Evolutionary conservation across 768 basidiomycete species (phyloP), one percentile per base, ranked within the genome.

Genomic region (Lactarius indigo): DNA sequence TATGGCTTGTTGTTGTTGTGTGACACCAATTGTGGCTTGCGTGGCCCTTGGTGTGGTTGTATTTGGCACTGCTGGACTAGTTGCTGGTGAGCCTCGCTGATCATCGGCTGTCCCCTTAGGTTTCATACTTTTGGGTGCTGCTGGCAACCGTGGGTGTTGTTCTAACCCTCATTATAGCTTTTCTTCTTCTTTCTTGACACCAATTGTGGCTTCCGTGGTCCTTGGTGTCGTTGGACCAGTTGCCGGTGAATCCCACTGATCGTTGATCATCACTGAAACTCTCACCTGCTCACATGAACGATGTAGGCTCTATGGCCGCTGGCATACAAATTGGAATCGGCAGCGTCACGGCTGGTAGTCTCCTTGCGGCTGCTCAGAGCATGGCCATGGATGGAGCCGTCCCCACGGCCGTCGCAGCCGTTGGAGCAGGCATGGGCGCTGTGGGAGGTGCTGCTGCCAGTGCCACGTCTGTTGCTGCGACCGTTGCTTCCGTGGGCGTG

Each of bases 231-330:
- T n/a, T n/a, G n/a, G n/a, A n/a, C n/a, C n/a, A n/a, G n/a, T n/a
- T n/a, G n/a, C n/a, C n/a, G n/a, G n/a, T n/a, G n/a, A n/a, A n/a
- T n/a, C n/a, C n/a, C n/a, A n/a, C n/a, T n/a, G n/a, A n/a, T n/a
- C n/a, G n/a, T n/a, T n/a, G n/a, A n/a, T n/a, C n/a, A 6, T 15
- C 26, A 23, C 26, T 5, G 3, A 5, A 26, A 2, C 50, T 5
- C 28, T 17, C 12, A 33, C 42, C 9, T 33, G 2, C 9, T 7
- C 8, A 35, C 44, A 20, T 10, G 26, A 62, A 28, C 20, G n/a
- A 39, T 47, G 18, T 20, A 61, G 64, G 64, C 9, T 7, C 52
- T 18, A 26, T 68, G 3, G 67, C 59, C 18, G 67, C 54, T 3
- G n/a, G 18, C 20, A 20, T 44, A 0, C 67, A 68, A 33, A n/a